phyloP scores from a whole-genome alignment of 1,284 basidiomycete species.

The Rugosomyces carneus region DNA sequence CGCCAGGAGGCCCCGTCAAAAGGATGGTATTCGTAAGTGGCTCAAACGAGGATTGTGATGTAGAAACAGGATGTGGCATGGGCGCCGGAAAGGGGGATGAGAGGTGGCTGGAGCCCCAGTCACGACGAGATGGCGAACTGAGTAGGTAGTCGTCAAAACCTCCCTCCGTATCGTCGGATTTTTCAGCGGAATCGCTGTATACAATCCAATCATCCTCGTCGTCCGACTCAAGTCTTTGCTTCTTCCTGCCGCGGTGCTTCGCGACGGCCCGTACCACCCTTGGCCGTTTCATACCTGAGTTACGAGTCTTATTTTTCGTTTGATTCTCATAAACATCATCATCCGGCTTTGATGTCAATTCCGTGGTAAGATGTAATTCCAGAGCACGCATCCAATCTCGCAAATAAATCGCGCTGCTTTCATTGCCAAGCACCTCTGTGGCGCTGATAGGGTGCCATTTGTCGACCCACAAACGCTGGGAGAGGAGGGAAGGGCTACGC shows the following conservation, averaged over 20 bases:
- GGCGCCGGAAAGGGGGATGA: conserved; percentile 1
- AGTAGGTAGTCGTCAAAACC: conserved; percentile 3
- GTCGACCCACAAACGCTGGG: conserved; percentile 64
- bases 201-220: conserved; percentile 53
- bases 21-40: conserved; percentile 81
- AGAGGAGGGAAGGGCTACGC: conserved; percentile 17
- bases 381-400: conserved; percentile 78
- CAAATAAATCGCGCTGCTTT: conserved; percentile 66
- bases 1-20: conserved; percentile 76
- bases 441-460: conserved; percentile 74
- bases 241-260: conserved; percentile 40
- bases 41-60: conserved; percentile 27
- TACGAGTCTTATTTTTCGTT: conserved; percentile 16
- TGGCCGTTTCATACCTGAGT: conserved; percentile 40
- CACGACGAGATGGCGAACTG: conserved; percentile 2
- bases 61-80: conserved; percentile 11
- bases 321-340: conserved; percentile 16
- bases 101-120: conserved; percentile 6
- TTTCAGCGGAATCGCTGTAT: conserved; percentile 35
- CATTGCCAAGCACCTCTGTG: conserved; percentile 79
- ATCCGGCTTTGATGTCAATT: conserved; percentile 14
- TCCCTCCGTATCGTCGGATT: conserved; percentile 27
- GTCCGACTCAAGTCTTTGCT: conserved; percentile 42
- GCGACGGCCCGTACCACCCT: conserved; percentile 46
- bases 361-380: conserved; percentile 48